Evolutionary conservation across 1,139 yeast genomes (phyloP).

Genomic region (Protomyces gravidus): DNA sequence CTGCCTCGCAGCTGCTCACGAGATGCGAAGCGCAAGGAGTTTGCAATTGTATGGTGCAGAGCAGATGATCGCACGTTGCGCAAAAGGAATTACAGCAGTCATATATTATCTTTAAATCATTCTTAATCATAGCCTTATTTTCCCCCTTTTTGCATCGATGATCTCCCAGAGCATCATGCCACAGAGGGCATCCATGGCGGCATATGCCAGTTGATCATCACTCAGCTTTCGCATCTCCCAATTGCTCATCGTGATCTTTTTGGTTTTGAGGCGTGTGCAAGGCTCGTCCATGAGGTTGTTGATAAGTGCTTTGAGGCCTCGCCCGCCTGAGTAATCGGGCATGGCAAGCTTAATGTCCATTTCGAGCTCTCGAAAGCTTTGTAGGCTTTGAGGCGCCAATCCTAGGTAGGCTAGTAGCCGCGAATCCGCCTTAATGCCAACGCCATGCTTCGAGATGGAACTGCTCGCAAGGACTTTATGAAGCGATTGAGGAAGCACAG

Average conservation of each 20-base stretch:
- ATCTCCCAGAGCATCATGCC: background rate
- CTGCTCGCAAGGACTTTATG: background rate
- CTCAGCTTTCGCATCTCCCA: slow-evolving; percentile 8
- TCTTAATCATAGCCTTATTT: no score
- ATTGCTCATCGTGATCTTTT: slow-evolving; percentile 17
- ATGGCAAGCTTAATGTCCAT: background rate
- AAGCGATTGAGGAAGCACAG: slow-evolving; percentile 3
- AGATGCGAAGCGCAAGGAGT: no score
- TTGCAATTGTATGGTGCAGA: no score
- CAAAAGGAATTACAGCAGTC: no score
- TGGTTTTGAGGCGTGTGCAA: slow-evolving; percentile 8
- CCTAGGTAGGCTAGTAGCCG: slow-evolving; percentile 2
- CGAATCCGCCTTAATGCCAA: slow-evolving; percentile 13
- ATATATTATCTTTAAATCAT: no score
- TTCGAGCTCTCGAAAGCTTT: slow-evolving; percentile 9
- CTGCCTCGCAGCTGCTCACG: no score
- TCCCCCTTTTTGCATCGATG: background rate
- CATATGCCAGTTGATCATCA: slow-evolving; percentile 7
- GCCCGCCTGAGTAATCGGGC: background rate
- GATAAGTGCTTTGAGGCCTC: slow-evolving; percentile 19
- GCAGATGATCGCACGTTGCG: no score
- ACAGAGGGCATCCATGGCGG: slow-evolving; percentile 23
- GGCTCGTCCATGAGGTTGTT: slow-evolving; percentile 8
- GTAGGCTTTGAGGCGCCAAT: background rate
- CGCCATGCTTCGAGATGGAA: slow-evolving; percentile 8